Evolutionary conservation across 106 monocot genomes (phyloP).

Genomic region (Allium cepa): DNA sequence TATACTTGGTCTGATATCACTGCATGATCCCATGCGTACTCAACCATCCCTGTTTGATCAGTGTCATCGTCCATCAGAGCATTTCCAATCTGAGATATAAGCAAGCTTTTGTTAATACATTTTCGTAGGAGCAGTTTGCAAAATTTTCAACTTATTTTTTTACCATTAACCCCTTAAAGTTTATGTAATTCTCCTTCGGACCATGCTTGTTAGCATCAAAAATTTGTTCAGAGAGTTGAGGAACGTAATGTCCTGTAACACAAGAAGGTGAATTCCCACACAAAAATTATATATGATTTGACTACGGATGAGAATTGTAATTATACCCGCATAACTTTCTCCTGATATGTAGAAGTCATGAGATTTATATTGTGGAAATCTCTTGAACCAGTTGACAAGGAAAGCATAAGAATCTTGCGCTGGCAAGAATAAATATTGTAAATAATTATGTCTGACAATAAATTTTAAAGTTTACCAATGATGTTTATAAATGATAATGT

Average conservation of each 20-base stretch:
- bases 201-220: conserved; percentile 25
- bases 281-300: too few species aligned
- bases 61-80: conserved; percentile 79
- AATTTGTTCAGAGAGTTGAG: conserved; percentile 42
- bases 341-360: conserved; percentile 66
- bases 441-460: neutral
- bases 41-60: conserved; percentile 75
- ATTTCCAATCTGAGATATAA: conserved; percentile 65
- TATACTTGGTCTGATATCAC: conserved; percentile 87
- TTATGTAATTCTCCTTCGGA: conserved; percentile 26
- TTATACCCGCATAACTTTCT: conserved; percentile 69
- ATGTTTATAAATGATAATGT: neutral
- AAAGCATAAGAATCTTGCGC: conserved; percentile 55
- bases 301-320: neutral
- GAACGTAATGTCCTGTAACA: conserved; percentile 38
- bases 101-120: neutral
- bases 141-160: neutral
- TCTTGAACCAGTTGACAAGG: conserved; percentile 73
- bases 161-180: conserved; percentile 54
- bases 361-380: conserved; percentile 55
- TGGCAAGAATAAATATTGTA: neutral
- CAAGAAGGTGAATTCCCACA: neutral
- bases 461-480: neutral
- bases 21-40: conserved; percentile 96
- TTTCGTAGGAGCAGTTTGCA: neutral